Conservation (phyloP, 257 asterid species). For the Ligustrum vulgare region DNA sequence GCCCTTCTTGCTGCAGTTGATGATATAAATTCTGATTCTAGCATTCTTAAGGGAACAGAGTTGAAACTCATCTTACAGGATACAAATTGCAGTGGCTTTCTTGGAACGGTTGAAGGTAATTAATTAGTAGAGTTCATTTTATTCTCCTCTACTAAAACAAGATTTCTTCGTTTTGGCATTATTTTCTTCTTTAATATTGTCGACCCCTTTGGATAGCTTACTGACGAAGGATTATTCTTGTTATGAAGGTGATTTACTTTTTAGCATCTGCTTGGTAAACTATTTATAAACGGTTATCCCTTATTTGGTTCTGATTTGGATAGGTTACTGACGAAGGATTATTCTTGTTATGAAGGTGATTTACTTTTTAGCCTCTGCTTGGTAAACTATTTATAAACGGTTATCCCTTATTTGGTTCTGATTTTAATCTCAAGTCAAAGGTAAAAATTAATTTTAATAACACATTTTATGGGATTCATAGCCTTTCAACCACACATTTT, state of each 20-base stretch:
- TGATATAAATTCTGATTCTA: constrained; percentile 68
- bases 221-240: background rate
- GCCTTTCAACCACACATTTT: too few species aligned
- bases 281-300: too few species aligned
- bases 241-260: background rate
- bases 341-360: background rate
- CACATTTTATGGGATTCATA: too few species aligned
- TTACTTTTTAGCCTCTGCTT: too few species aligned
- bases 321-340: background rate
- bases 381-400: too few species aligned
- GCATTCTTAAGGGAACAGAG: constrained; percentile 48
- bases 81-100: constrained; percentile 88
- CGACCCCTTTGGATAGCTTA: background rate
- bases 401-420: too few species aligned
- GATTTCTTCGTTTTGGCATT: background rate
- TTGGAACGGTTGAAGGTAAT: constrained; percentile 84
- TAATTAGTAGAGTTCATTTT: background rate
- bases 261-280: too few species aligned
- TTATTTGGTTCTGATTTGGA: background rate
- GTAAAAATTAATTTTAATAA: too few species aligned
- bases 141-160: background rate
- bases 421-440: background rate
- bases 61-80: constrained; percentile 70
- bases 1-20: constrained; percentile 73
- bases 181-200: background rate